Percentiles rank a stretch among this genome's conserved stretches.
Conservation (phyloP, 257 asterid genomes). For the Nicotiana knightiana region DNA sequence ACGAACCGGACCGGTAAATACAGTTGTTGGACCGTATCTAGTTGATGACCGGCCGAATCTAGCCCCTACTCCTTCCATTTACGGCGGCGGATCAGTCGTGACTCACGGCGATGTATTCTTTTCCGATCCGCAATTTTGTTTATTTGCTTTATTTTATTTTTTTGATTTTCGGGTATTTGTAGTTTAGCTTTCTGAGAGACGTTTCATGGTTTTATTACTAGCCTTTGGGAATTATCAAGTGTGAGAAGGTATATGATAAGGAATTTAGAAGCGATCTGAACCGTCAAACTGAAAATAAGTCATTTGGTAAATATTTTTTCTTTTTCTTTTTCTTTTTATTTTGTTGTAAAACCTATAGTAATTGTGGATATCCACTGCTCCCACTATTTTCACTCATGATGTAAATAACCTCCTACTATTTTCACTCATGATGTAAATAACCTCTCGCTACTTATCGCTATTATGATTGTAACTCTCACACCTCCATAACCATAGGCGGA, state of each 20-base stretch:
- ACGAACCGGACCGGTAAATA: constrained; percentile 86
- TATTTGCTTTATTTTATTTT: neutral
- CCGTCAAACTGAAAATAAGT: neutral
- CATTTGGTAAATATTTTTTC: too few species aligned
- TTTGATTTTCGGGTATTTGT: neutral
- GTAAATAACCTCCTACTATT: too few species aligned
- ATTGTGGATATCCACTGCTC: too few species aligned
- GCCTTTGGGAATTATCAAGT: neutral
- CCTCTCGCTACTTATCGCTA: too few species aligned
- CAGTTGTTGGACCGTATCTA: constrained; percentile 77
- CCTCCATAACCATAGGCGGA: too few species aligned
- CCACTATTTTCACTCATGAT: too few species aligned
- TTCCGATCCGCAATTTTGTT: neutral
- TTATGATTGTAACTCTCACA: too few species aligned
- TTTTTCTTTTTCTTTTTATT: too few species aligned
- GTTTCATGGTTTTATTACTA: neutral
- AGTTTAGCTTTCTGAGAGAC: neutral
- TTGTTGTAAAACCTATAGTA: too few species aligned
- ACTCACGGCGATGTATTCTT: constrained; percentile 8
- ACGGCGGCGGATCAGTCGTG: constrained; percentile 16
- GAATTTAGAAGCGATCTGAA: neutral
- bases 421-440: too few species aligned
- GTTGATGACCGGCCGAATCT: constrained; percentile 78
- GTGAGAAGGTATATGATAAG: neutral
- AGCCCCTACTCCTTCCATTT: constrained; percentile 95